These are phyloP conservation scores for Hymenoscyphus scutula DNA, from an alignment of 2,329 filamentous ascomycete genomes.

Conservation along the genomic window DNA sequence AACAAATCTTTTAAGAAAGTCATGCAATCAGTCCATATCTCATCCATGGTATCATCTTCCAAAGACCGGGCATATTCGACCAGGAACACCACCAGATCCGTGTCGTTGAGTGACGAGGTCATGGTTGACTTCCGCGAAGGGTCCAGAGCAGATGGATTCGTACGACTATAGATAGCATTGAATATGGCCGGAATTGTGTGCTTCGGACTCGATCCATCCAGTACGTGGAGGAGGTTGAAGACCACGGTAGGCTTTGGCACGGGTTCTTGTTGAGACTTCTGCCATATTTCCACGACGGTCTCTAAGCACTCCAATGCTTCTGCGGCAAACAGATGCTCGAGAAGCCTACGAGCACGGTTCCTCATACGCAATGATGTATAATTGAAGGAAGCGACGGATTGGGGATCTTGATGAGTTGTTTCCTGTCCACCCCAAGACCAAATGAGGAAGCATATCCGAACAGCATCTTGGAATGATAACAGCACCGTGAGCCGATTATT, in stretches of 20 bases:
- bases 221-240: slow-evolving; percentile 82
- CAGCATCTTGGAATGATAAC: slow-evolving; percentile 94
- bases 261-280: slow-evolving; percentile 47
- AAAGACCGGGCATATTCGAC: slow-evolving; percentile 86
- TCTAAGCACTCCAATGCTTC: slow-evolving; percentile 93
- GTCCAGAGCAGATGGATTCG: slow-evolving; percentile 78
- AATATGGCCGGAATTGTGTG: slow-evolving; percentile 92
- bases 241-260: slow-evolving; percentile 60
- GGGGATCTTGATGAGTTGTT: slow-evolving; percentile 56
- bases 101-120: slow-evolving; percentile 79
- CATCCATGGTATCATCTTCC: slow-evolving; percentile 96
- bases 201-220: slow-evolving; percentile 87
- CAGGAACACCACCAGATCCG: slow-evolving; percentile 82
- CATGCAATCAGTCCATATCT: slow-evolving; percentile 95
- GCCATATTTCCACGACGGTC: slow-evolving; percentile 85
- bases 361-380: slow-evolving; percentile 91
- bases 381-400: slow-evolving; percentile 76
- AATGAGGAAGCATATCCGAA: slow-evolving; percentile 86
- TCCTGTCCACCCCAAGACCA: slow-evolving; percentile 88
- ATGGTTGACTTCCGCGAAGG: slow-evolving; percentile 79
- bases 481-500: slow-evolving; percentile 92
- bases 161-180: slow-evolving; percentile 93
- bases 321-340: slow-evolving; percentile 90
- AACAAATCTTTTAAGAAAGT: slow-evolving; percentile 86
- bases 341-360: slow-evolving; percentile 79